Conservation (phyloP, 73 alveolate species). For the Diophrys sp. region DNA sequence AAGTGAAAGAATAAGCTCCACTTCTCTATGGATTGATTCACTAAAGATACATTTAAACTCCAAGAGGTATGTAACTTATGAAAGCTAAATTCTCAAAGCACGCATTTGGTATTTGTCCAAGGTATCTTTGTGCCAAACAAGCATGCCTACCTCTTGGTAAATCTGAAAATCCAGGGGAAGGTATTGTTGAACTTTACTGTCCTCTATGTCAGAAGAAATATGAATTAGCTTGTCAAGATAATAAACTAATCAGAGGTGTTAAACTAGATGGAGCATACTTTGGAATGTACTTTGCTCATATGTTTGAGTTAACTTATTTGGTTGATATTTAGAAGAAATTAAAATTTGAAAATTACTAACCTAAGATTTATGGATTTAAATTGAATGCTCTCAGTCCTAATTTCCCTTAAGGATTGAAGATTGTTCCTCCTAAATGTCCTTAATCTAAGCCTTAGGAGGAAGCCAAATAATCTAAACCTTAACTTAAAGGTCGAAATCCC, state of each 20-base stretch:
- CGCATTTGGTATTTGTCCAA: slow-evolving; percentile 73
- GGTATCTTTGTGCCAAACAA: slow-evolving; percentile 76
- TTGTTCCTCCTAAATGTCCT: no score
- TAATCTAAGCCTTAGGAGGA: no score
- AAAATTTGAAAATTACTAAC: slow-evolving; percentile 7
- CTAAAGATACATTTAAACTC: slow-evolving; percentile 74
- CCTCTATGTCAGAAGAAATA: slow-evolving; percentile 79
- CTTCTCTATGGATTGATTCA: slow-evolving; percentile 83
- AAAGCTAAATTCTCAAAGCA: slow-evolving; percentile 66
- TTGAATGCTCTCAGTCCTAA: neutral
- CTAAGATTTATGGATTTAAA: slow-evolving; percentile 37
- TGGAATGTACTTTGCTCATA: slow-evolving; percentile 80
- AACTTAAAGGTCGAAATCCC: no score
- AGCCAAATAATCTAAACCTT: no score
- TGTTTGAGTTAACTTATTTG: slow-evolving; percentile 68
- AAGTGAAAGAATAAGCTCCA: slow-evolving; percentile 54
- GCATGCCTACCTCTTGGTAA: slow-evolving; percentile 84
- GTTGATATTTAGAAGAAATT: neutral
- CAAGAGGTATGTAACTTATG: slow-evolving; percentile 84
- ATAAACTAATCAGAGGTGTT: slow-evolving; percentile 58
- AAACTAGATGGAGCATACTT: slow-evolving; percentile 88
- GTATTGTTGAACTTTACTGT: slow-evolving; percentile 69
- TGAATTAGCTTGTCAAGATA: slow-evolving; percentile 19
- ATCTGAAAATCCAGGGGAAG: slow-evolving; percentile 68
- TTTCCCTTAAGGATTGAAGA: neutral